Base-by-base conservation (phyloP, 2,329 filamentous ascomycete species). In the Cryphonectria japonica region DNA sequence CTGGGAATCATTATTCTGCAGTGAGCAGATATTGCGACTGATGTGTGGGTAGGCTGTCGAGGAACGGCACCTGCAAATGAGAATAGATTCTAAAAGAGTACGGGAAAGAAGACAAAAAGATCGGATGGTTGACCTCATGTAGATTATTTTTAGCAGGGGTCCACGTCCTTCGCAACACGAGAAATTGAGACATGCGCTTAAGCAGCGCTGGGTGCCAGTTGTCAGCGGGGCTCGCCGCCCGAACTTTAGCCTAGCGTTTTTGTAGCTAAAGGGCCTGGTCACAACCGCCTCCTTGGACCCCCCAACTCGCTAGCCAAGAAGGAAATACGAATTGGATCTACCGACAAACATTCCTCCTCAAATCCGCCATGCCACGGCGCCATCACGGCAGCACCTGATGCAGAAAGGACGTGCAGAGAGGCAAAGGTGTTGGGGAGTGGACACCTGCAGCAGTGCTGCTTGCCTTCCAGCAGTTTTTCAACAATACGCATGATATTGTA, bases 121-220 rank as follows among this genome's bases (percentile, higher is more conserved):
- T 67, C 70, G 60, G 64, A 50, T 57, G 64, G 68, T 70, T 66
- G 64, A 72, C 37, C 64, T 67, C 70, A 70, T 69, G 32, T 68
- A 70, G 37, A 65, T 71, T 71, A 73, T 73, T 73, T 73, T 73
- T 73, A 73, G 67, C 69, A 59, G 71, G 62, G 69, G 52, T 70
- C 67, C 64, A 60, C 59, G 61, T 41, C 62, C 37, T 26, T 50
- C 66, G 46, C 70, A 73, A 73, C 71, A 73, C 71, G 71, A 73
- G 71, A 73, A 71, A 71, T 60, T 57, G 66, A 70, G 69, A 71
- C 71, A 72, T 43, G 54, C 13, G 46, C 66, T 63, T 72, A 64
- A 26, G 60, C 60, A 39, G 61, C 4, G 37, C 22, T 43, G 61
- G 22, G 32, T n/a, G 43, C 64, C 41, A 57, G 43, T 64, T 54